Base-by-base conservation (phyloP, 805 yeast species). In the Candida incommunis region DNA sequence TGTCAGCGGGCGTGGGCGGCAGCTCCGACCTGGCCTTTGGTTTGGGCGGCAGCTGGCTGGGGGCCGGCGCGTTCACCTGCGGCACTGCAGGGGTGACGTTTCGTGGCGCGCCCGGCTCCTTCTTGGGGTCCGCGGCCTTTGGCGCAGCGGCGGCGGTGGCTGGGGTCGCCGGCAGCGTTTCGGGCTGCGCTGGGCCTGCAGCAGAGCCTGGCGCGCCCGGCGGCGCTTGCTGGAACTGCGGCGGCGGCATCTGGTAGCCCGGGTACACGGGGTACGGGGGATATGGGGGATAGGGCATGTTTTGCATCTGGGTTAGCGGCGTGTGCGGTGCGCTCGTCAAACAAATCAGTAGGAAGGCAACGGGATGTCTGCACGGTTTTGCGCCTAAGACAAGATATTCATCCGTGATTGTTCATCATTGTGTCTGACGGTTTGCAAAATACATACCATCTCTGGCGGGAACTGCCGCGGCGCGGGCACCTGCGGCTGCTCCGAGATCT, bases 291-390 rank as follows among this genome's bases (percentile, higher is more conserved):
- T 56, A 52, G 49, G 59, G 51, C 47, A 54, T 41, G 48, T 55
- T 25, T 7, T 25, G 27, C 27, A 25, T 25, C 27, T 25, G 13
- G 27, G 27, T 25, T 25, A 25, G 27, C 13, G 7, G 27, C 13
- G 27, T 9, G 7, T 25, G 13, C 27, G 13, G 7, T 25, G 27
- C 27, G 13, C 7, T 9, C 13, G 13, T 25, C 27, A 25, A 25
- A 13, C 27, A 25, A 9, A 13, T 65, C 70, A 65, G 70, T 63
- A 65, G 70, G 70, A 65, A 65, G 70, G 70, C 70, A 65, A 65
- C 69, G 65, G 65, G 51, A 49, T 22, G 41, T 25, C 65, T 54
- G 58, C 66, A 61, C 47, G 61, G 55, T 50, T 47, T 55, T 48
- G 60, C 61, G 58, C 63, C 52, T 59, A 55, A 52, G 60, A 53